Base-by-base conservation (phyloP, 2,329 filamentous ascomycete genomes). In the Ramularia endophylla region DNA sequence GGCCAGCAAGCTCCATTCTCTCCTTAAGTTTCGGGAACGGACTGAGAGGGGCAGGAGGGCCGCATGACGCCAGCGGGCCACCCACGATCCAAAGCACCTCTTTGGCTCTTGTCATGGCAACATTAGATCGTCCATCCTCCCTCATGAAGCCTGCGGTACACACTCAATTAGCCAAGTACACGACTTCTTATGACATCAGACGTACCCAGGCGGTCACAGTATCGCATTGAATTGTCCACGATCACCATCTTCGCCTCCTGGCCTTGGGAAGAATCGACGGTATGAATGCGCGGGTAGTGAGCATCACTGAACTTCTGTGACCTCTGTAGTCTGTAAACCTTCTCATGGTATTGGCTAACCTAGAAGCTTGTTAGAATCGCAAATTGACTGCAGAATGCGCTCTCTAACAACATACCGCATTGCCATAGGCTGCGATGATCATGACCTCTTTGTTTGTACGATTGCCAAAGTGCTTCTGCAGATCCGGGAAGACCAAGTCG, bases 391-490 rank as follows among this genome's bases (percentile, higher is more conserved):
- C n/a, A n/a, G n/a, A n/a, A n/a, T n/a, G n/a, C n/a, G n/a, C n/a
- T n/a, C n/a, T n/a, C n/a, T n/a, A 18, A 8, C 5, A 20, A 17
- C 33, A 30, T 38, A 44, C 41, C 2, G 48, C 48, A n/a, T 43
- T 37, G 29, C 38, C 41, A 35, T 52, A 52, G 20, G 47, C 50
- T 11, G 37, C 37, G 19, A 52, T 48, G 27, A 52, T 31, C 27
- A 50, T 43, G 13, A 50, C 44, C 9, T 52, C 37, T 11, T 46
- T 40, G 13, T 46, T 25, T 16, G 34, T 36, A 9, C 30, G 37
- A 3, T 25, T 13, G 4, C 22, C 17, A 18, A 46, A 52, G 41
- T 48, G 46, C 5, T 32, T 32, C 5, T 41, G 35, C 16, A 52
- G 30, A 3, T 27, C 29, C 19, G 44, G 46, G 25, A 45, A 48